These are phyloP conservation scores for Lichtheimia ramosa DNA, from an alignment of 371 early-diverging fungal species.

Conservation along the genomic window DNA sequence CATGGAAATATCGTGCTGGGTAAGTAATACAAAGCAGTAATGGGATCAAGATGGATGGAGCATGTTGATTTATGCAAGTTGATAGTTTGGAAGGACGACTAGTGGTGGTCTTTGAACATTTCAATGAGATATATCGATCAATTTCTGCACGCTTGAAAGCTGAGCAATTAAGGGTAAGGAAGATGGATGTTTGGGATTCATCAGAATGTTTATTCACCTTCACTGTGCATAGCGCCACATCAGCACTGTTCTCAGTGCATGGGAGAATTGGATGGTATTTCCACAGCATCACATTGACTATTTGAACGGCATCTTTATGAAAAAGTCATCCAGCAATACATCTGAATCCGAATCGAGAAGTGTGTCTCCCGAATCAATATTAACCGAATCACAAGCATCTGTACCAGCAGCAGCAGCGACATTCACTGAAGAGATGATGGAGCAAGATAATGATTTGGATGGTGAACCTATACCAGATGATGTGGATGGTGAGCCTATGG, in stretches of 20 bases:
- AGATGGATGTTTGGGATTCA: neutral
- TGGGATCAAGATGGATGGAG: neutral
- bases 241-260: constrained; percentile 66
- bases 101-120: constrained; percentile 66
- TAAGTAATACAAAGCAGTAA: constrained; percentile 20
- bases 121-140: constrained; percentile 65
- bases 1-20: constrained; percentile 81
- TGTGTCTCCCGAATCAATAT: constrained; percentile 2
- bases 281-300: constrained; percentile 67
- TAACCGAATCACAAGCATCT: neutral
- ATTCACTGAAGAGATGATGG: neutral
- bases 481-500: constrained; percentile 34
- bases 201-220: neutral
- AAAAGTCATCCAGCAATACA: constrained; percentile 4
- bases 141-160: constrained; percentile 79
- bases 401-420: too few species aligned
- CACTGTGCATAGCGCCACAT: constrained; percentile 51
- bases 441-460: constrained; percentile 29
- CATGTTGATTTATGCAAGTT: neutral
- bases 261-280: constrained; percentile 91
- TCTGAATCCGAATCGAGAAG: constrained; percentile 6
- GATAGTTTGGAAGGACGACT: constrained; percentile 68
- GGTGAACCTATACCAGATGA: constrained; percentile 35
- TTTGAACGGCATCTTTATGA: constrained; percentile 43
- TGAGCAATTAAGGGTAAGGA: constrained; percentile 74